A percentile compares a stretch with the other conserved stretches of the same genome.
Conservation (phyloP, 441 rosid species). For the Erysimum cheiri region DNA sequence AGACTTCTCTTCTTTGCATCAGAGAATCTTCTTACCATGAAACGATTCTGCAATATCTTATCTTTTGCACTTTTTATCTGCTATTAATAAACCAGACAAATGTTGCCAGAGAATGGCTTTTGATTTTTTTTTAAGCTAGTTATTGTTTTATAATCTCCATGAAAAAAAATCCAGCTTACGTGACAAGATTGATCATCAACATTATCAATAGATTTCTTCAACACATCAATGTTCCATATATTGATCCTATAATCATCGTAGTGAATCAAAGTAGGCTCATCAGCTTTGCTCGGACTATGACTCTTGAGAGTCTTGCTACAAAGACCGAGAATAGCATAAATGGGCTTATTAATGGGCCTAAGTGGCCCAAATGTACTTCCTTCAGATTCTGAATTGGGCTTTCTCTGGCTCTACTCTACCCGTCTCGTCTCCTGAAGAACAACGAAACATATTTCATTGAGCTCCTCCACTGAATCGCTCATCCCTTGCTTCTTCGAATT, state of each 20-base stretch:
- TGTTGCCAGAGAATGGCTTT: conserved; percentile 31
- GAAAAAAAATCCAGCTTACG: not conserved
- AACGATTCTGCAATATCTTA: conserved; percentile 20
- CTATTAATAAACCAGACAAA: conserved; percentile 40
- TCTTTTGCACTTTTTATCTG: not conserved
- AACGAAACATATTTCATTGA: not conserved
- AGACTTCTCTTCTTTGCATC: conserved; percentile 6
- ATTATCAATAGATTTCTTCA: not conserved
- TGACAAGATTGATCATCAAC: not conserved
- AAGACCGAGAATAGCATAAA: not conserved
- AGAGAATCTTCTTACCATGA: conserved; percentile 22
- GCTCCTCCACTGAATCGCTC: conserved; percentile 28
- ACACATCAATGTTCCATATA: not conserved
- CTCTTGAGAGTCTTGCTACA: not conserved
- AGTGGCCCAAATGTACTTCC: not conserved
- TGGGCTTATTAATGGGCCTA: conserved; percentile 16
- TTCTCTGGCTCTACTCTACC: not conserved
- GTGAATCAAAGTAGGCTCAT: not conserved
- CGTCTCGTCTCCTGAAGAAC: conserved; percentile 17
- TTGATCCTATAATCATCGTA: not conserved
- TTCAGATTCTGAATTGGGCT: conserved; percentile 3
- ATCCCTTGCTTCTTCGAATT: not conserved
- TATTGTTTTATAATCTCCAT: conserved; percentile 3
- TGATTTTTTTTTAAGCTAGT: not conserved
- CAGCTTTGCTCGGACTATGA: not conserved